Conservation (phyloP, 2,329 filamentous ascomycete species). For the Diplocarpon rosae region DNA sequence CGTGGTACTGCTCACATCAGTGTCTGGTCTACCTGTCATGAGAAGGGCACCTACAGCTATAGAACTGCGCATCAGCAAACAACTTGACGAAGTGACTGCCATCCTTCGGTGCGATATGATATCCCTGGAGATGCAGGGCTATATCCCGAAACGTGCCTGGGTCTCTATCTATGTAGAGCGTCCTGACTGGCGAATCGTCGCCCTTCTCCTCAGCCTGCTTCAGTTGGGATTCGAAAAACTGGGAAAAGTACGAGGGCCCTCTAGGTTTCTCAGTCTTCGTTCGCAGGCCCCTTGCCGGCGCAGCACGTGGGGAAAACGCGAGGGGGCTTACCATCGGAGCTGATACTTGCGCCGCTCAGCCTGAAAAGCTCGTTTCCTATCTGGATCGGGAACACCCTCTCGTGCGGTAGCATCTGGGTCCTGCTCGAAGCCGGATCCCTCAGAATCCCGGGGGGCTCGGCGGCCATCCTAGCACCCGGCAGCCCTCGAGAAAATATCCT, state of each 20-base stretch:
- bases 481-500: background rate
- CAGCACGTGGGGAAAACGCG: background rate
- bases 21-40: background rate
- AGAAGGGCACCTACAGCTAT: slow-evolving; percentile 49
- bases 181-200: slow-evolving; percentile 43
- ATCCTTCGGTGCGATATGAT: slow-evolving; percentile 73
- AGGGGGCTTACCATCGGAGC: slow-evolving; percentile 54
- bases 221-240: slow-evolving; percentile 82
- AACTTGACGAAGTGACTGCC: slow-evolving; percentile 82
- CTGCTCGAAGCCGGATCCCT: slow-evolving; percentile 8
- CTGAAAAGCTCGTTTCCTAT: slow-evolving; percentile 59
- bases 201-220: slow-evolving; percentile 46
- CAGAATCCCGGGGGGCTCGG: slow-evolving; percentile 17
- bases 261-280: slow-evolving; percentile 37
- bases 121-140: slow-evolving; percentile 81
- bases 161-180: slow-evolving; percentile 91
- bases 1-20: slow-evolving; percentile 54
- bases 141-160: slow-evolving; percentile 84
- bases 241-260: slow-evolving; percentile 95
- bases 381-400: slow-evolving; percentile 53
- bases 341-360: slow-evolving; percentile 57
- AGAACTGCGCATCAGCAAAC: slow-evolving; percentile 93
- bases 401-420: slow-evolving; percentile 27
- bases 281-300: background rate
- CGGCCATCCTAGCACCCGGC: slow-evolving; percentile 1